Conservation (phyloP, 768 basidiomycete genomes). For the Lepiota brunneoincarnata region DNA sequence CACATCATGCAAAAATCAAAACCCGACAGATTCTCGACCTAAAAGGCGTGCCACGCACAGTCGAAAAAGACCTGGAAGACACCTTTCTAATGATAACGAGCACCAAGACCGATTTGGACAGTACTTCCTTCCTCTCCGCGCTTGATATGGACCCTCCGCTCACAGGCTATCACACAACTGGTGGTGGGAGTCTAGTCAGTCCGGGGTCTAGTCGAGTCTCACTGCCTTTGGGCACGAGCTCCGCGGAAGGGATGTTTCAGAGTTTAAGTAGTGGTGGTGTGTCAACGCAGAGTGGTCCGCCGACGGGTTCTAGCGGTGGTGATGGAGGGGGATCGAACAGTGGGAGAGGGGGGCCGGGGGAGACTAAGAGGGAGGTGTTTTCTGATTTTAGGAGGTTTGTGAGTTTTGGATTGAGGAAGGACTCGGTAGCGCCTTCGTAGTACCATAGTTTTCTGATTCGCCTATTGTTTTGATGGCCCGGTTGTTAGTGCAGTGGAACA, state of each 20-base stretch:
- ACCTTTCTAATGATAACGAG: conserved; percentile 92
- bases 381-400: conserved; percentile 88
- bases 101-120: conserved; percentile 83
- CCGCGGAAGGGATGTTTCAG: conserved; percentile 56
- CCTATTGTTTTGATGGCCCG: too few species aligned
- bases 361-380: conserved; percentile 75
- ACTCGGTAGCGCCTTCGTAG: conserved; percentile 36
- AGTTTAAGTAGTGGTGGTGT: conserved; percentile 38
- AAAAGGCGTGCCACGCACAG: conserved; percentile 84
- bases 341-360: conserved; percentile 26
- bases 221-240: conserved; percentile 38
- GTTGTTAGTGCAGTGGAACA: too few species aligned
- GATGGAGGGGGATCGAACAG: conserved; percentile 24
- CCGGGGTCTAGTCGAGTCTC: conserved; percentile 64
- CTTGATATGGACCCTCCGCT: conserved; percentile 93
- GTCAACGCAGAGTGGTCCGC: conserved; percentile 62
- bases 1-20: neutral
- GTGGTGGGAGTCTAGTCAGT: conserved; percentile 51
- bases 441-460: neutral
- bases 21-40: conserved; percentile 84
- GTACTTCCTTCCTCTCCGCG: conserved; percentile 87
- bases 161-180: conserved; percentile 27
- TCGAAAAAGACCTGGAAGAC: conserved; percentile 89
- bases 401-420: conserved; percentile 82
- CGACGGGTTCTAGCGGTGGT: conserved; percentile 53